These are phyloP conservation scores for Postia placenta DNA, from an alignment of 768 basidiomycete genomes.

Conservation along the genomic window DNA sequence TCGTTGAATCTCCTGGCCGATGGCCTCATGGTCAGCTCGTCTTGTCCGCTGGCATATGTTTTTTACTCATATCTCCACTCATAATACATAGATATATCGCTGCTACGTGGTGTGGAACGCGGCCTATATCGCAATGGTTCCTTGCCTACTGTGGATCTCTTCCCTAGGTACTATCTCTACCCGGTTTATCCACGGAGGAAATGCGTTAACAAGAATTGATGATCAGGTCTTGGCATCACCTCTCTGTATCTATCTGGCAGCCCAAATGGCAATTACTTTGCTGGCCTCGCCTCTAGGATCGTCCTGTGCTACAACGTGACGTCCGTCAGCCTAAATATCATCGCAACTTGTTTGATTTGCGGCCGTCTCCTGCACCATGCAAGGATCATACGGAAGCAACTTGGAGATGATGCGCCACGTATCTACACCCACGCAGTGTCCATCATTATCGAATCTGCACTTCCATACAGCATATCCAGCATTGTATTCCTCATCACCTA, in stretches of 20 bases:
- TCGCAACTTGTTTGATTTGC: slow-evolving; percentile 35
- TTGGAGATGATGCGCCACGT: slow-evolving; percentile 25
- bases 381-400: slow-evolving; percentile 20
- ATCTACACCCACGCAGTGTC: slow-evolving; percentile 33
- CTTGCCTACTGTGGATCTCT: slow-evolving; percentile 17
- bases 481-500: slow-evolving; percentile 35
- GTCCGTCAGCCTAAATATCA: slow-evolving; percentile 35
- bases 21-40: slow-evolving; percentile 18
- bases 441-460: slow-evolving; percentile 36
- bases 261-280: slow-evolving; percentile 36
- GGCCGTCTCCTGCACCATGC: slow-evolving; percentile 30
- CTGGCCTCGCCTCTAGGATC: slow-evolving; percentile 31
- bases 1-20: slow-evolving; percentile 19
- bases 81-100: slow-evolving; percentile 19
- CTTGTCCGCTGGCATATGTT: too few species aligned
- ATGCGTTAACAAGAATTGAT: not conserved
- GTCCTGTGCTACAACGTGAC: slow-evolving; percentile 35
- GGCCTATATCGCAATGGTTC: slow-evolving; percentile 15
- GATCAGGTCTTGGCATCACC: slow-evolving; percentile 34
- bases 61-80: too few species aligned
- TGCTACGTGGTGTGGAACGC: slow-evolving; percentile 22
- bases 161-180: slow-evolving; percentile 19
- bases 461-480: slow-evolving; percentile 32
- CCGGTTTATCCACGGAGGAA: too few species aligned
- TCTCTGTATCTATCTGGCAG: slow-evolving; percentile 32